These are phyloP conservation scores for Lodderomyces margitis DNA, from an alignment of 1,139 yeast species.

Conservation along the genomic window DNA sequence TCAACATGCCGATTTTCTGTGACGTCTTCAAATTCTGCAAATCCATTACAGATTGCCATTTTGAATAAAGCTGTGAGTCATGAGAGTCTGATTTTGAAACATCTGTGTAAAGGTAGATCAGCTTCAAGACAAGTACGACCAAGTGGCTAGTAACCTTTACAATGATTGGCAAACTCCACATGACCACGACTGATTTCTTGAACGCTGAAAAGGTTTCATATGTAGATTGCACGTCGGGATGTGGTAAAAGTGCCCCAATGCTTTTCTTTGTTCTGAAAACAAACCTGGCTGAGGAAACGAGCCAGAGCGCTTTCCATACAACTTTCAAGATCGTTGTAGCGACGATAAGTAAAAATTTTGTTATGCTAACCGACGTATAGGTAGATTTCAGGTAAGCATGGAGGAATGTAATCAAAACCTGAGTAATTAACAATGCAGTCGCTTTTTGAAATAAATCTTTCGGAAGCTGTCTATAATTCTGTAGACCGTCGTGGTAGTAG, in stretches of 20 bases:
- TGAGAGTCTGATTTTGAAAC: not conserved
- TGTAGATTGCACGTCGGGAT: slow-evolving; percentile 17
- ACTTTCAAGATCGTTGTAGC: not conserved
- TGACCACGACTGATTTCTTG: slow-evolving; percentile 26
- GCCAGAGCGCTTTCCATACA: slow-evolving; percentile 15
- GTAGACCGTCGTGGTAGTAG: slow-evolving; percentile 25
- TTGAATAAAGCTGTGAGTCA: not conserved
- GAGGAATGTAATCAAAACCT: slow-evolving; percentile 10
- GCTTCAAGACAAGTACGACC: not conserved
- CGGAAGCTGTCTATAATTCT: slow-evolving; percentile 29
- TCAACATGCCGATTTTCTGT: not conserved
- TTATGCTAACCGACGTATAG: no score
- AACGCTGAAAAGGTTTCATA: slow-evolving; percentile 24
- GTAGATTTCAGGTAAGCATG: no score
- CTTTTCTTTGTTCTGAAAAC: slow-evolving; percentile 29
- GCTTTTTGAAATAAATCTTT: slow-evolving; percentile 18
- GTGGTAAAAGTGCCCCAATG: slow-evolving; percentile 30
- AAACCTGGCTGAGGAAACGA: slow-evolving; percentile 18
- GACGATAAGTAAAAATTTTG: not conserved
- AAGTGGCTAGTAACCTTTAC: slow-evolving; percentile 10
- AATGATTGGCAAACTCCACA: slow-evolving; percentile 28
- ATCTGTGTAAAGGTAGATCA: not conserved
- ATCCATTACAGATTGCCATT: not conserved
- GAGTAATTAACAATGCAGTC: slow-evolving; percentile 15
- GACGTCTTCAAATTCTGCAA: not conserved